Conservation (phyloP, 2,329 filamentous ascomycete genomes). For the Diaporthe sp. region DNA sequence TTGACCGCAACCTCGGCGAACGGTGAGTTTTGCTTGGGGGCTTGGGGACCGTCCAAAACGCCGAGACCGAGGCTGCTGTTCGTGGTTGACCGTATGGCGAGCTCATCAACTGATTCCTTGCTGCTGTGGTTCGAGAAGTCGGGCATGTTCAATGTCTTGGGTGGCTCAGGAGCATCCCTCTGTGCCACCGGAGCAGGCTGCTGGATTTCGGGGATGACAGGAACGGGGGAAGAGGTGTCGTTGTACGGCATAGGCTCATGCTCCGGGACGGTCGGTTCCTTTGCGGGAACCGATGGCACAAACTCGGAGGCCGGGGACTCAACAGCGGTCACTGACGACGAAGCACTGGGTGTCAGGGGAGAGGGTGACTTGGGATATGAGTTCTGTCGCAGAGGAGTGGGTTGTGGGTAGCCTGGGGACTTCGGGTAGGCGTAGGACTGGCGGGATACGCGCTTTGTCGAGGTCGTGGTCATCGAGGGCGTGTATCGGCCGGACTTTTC, state of each 20-base stretch:
- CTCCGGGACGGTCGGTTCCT: slow-evolving; percentile 53
- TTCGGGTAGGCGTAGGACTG: slow-evolving; percentile 42
- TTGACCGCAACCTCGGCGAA: slow-evolving; percentile 31
- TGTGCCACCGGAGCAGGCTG: slow-evolving; percentile 53
- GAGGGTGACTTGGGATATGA: slow-evolving; percentile 59
- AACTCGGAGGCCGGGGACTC: slow-evolving; percentile 36
- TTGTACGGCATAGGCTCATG: slow-evolving; percentile 55
- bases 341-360: slow-evolving; percentile 49
- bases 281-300: slow-evolving; percentile 41
- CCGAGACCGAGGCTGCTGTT: slow-evolving; percentile 36
- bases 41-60: slow-evolving; percentile 34
- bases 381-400: slow-evolving; percentile 56
- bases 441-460: slow-evolving; percentile 38
- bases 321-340: slow-evolving; percentile 46
- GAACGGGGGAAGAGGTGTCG: slow-evolving; percentile 46
- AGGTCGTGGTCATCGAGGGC: slow-evolving; percentile 34
- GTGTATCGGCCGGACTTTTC: slow-evolving; percentile 53
- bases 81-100: slow-evolving; percentile 28
- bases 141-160: slow-evolving; percentile 32
- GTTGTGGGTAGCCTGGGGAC: slow-evolving; percentile 46
- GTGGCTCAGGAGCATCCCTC: slow-evolving; percentile 38
- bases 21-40: slow-evolving; percentile 32
- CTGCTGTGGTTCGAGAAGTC: slow-evolving; percentile 33
- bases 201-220: slow-evolving; percentile 47
- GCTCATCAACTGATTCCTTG: slow-evolving; percentile 35